Evolutionary conservation across 2,329 filamentous ascomycete genomes (phyloP), one percentile per base, ranked within the genome.

Genomic region (Claviceps fusiformis): DNA sequence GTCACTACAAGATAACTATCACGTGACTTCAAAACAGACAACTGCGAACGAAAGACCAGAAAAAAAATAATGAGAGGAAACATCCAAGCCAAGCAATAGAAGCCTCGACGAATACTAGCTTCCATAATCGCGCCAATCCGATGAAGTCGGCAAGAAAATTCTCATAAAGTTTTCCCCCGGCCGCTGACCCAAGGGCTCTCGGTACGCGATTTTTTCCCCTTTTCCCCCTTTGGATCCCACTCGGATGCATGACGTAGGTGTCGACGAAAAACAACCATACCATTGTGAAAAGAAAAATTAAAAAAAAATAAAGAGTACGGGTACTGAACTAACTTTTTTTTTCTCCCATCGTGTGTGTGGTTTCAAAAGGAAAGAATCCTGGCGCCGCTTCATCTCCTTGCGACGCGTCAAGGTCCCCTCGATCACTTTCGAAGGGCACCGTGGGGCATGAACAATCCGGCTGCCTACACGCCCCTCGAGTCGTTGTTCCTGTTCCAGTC

Each of bases 401-500:
- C 75, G 69, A 73, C 71, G 73, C 74, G 73, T 68, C 70, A 76
- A 71, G 72, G 70, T 72, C 72, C 73, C 76, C 75, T 78, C 75
- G 75, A 77, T 71, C 69, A 70, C 71, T 73, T 73, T 73, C 76
- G 76, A 78, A 75, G 76, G 66, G 73, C 71, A 71, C 70, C 69
- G 67, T 67, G 74, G 74, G 76, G 74, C 70, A 80, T 80, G 77
- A 78, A 74, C 74, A 70, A 71, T 65, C 69, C 71, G 70, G 77
- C 81, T 66, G 75, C 78, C 65, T 91, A 93, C 72, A 92, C 89
- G 67, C 81, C 85, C 62, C 86, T 95, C 75, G 90, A 95, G 78
- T 87, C 85, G 66, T 79, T 95, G 59, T 80, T 93, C 61, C 79
- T 95, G 65, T 92, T 93, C 73, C 88, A 92, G 71, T 85, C 85